phyloP scores from a whole-genome alignment of 768 basidiomycete species.

The Leucocoprinus leucothites region DNA sequence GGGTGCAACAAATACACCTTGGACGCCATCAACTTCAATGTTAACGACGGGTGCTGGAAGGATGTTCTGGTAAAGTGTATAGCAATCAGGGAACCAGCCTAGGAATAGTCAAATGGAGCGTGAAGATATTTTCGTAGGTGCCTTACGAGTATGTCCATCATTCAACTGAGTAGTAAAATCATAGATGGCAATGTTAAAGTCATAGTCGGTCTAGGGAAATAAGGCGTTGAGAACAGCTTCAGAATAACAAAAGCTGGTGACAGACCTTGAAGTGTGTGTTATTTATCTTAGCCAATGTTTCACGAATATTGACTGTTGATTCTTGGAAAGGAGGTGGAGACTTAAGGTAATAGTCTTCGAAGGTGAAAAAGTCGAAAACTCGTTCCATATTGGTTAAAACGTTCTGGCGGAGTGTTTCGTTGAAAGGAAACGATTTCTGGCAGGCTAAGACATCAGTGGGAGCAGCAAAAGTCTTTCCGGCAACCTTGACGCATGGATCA shows the following conservation, averaged over 20 bases:
- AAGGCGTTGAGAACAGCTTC: background rate
- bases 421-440: constrained; percentile 54
- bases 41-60: constrained; percentile 55
- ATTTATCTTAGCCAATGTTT: constrained; percentile 44
- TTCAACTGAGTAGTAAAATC: constrained; percentile 54
- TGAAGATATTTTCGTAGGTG: background rate
- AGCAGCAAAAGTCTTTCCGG: constrained; percentile 40
- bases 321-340: constrained; percentile 53
- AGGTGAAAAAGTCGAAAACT: constrained; percentile 53
- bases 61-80: constrained; percentile 50
- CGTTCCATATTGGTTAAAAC: constrained; percentile 43
- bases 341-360: constrained; percentile 48
- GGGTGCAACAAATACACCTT: constrained; percentile 50
- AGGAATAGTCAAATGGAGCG: background rate
- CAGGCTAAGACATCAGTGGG: constrained; percentile 58
- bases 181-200: constrained; percentile 58
- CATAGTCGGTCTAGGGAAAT: constrained; percentile 53
- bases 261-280: constrained; percentile 43
- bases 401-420: constrained; percentile 53
- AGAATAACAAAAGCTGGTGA: background rate
- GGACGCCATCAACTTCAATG: constrained; percentile 43
- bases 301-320: constrained; percentile 53
- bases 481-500: constrained; percentile 38
- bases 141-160: constrained; percentile 62
- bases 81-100: constrained; percentile 61